These are phyloP conservation scores for Colletotrichum liaoningense DNA, from an alignment of 2,329 filamentous ascomycete species.

Conservation along the genomic window DNA sequence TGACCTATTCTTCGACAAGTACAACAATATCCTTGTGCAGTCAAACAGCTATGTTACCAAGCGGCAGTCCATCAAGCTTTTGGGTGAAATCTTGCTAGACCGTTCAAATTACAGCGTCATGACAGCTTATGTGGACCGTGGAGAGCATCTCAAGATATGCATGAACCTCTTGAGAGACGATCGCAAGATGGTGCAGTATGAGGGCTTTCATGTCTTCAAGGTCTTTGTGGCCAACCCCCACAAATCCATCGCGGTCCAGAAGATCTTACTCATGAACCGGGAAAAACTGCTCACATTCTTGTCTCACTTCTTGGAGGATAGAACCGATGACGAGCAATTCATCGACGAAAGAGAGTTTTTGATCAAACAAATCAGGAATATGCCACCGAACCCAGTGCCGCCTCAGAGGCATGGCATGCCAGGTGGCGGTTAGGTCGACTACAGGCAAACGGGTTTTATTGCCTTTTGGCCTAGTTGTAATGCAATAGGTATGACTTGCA, in stretches of 20 bases:
- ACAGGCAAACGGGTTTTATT: background rate
- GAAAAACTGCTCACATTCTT: conserved; percentile 91
- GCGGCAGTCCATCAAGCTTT: conserved; percentile 95
- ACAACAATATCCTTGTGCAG: conserved; percentile 88
- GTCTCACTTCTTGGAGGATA: conserved; percentile 90
- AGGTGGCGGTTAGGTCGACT: conserved; percentile 8
- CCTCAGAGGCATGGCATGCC: conserved; percentile 54
- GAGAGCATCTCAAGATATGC: conserved; percentile 96
- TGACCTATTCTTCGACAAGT: conserved; percentile 90
- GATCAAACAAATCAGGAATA: conserved; percentile 88
- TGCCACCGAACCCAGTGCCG: conserved; percentile 69
- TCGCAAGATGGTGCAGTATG: conserved; percentile 98
- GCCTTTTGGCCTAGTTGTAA: background rate
- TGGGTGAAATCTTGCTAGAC: conserved; percentile 94
- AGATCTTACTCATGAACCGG: conserved; percentile 95
- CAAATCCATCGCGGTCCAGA: conserved; percentile 95
- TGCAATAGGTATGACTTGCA: background rate
- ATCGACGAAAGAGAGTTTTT: conserved; percentile 97
- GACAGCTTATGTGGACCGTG: conserved; percentile 95
- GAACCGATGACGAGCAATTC: conserved; percentile 98
- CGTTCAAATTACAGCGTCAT: conserved; percentile 98
- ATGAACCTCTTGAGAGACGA: conserved; percentile 98
- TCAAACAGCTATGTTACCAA: conserved; percentile 98
- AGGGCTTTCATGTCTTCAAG: conserved; percentile 99
- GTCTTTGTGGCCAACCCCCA: conserved; percentile 99